Evolutionary conservation across 768 basidiomycete genomes (phyloP), one percentile per base, ranked within the genome.

Genomic region (Termitomyces eurrhizus): DNA sequence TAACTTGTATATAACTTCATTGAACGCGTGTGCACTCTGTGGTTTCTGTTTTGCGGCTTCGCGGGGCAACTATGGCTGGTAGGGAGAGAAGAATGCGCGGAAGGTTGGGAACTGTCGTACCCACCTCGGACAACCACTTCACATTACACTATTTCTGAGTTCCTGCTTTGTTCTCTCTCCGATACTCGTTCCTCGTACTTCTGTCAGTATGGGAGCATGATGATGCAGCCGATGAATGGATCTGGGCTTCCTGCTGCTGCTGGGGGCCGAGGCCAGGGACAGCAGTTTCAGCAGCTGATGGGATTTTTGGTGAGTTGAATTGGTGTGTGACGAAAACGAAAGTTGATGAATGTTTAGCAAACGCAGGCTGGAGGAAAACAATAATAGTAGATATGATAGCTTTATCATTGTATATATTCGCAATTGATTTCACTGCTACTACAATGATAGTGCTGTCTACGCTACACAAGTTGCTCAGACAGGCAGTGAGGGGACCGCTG

Each of bases 381-480:
- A n/a, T 42, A 7, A 18, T 3, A n/a, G 18, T n/a, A 42, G 18
- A 41, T 18, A 18, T 16, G 39, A 8, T 42, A 42, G 42, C 24
- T 18, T 21, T 49, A 51, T 57, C 37, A 37, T 55, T 49, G 41
- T 37, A 13, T 45, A 26, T 50, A 42, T 36, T 50, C 32, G 9
- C 9, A 9, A 39, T 41, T 13, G 35, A 8, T 33, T 42, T 42
- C n/a, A 45, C 11, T 44, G 26, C 41, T 37, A 56, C 51, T 7
- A 21, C 37, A 44, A 92, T 92, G 90, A 80, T 92, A 49, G 82
- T 87, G 65, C 80, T 92, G 39, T 81, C 87, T 37, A 80, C 82
- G 41, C 76, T 92, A 26, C 87, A 90, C 69, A 80, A 77, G 44
- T 77, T 88, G 41, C 83, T 92, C 32, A 75, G 82, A 32, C 85